Base-by-base conservation (phyloP, 192 early-diverging fungal species). In the Gigaspora rosea region DNA sequence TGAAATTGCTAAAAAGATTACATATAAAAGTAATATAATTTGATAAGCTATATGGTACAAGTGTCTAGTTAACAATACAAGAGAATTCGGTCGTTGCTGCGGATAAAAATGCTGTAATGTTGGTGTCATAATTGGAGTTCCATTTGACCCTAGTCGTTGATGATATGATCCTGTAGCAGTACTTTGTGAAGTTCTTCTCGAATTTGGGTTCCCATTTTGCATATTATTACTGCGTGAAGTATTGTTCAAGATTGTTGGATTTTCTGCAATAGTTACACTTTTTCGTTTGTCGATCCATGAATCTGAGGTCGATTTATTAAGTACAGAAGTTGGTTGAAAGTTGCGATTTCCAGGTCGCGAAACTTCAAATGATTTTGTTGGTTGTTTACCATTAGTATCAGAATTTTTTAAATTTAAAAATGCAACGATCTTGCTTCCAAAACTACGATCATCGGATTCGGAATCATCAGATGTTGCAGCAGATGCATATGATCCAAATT, bases 341-440 rank as follows among this genome's bases (percentile, higher is more conserved):
- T 41, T 41, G 2, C 22, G 61, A 62, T 62, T 62, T 68, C 48
- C 66, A 36, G 41, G 69, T 71, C 69, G 48, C 13, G 47, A 27
- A n/a, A 71, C 69, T 71, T 71, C 49, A 33, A 71, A 71, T 33
- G 69, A 51, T 54, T 71, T 71, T 27, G 16, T 36, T 5, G 20
- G 5, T 35, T 71, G 50, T 52, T 41, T 7, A 41, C 11, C 22
- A 71, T 71, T 32, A 15, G 9, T 6, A 15, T 49, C 51, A 12
- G 69, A 71, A 51, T 51, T 33, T 15, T 36, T 22, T 20, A 22
- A 68, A 22, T 49, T 46, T 20, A 68, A 68, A 48, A 46, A 68
- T 20, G 0, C 15, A 18, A 13, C 8, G 12, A 46, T 20, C 50
- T 49, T 49, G 0, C 12, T 11, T 52, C 20, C 27, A 41, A 41